Evolutionary conservation across 148 eudicot genomes (phyloP).

Genomic region (Fagopyrum esculentum): DNA sequence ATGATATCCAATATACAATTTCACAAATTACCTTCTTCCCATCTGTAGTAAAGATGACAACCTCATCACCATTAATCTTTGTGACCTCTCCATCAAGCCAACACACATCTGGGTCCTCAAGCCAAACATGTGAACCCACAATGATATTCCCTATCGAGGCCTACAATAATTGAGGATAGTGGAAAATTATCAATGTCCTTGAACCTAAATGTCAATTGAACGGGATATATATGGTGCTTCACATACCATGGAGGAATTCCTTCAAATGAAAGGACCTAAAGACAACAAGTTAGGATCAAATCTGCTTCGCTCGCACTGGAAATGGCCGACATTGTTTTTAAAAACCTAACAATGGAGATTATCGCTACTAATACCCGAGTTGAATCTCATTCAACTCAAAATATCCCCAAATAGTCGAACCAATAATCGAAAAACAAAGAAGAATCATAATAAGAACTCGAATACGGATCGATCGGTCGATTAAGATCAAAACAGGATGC

Average conservation of each 20-base stretch:
- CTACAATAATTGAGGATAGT: not conserved
- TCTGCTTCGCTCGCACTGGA: not conserved
- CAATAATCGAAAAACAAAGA: no score
- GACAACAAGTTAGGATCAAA: not conserved
- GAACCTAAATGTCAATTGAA: not conserved
- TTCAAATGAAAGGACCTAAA: not conserved
- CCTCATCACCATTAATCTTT: constrained; percentile 39
- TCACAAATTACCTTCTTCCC: constrained; percentile 38
- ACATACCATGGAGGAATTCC: constrained; percentile 2
- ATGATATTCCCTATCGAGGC: constrained; percentile 13
- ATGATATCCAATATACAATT: not conserved
- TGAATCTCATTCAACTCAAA: not conserved
- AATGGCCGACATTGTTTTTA: not conserved
- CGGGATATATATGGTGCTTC: not conserved
- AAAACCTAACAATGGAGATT: not conserved
- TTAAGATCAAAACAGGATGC: not conserved
- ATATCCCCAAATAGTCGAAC: not conserved
- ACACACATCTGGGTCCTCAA: constrained; percentile 43
- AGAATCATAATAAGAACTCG: not conserved
- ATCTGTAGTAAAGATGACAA: constrained; percentile 31
- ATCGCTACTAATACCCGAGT: not conserved
- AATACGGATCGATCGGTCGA: not conserved
- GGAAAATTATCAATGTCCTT: not conserved
- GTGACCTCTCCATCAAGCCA: constrained; percentile 60
- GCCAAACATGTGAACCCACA: constrained; percentile 60